Conservation (phyloP, 306 rosid genomes). For the Notholithocarpus densiflorus region DNA sequence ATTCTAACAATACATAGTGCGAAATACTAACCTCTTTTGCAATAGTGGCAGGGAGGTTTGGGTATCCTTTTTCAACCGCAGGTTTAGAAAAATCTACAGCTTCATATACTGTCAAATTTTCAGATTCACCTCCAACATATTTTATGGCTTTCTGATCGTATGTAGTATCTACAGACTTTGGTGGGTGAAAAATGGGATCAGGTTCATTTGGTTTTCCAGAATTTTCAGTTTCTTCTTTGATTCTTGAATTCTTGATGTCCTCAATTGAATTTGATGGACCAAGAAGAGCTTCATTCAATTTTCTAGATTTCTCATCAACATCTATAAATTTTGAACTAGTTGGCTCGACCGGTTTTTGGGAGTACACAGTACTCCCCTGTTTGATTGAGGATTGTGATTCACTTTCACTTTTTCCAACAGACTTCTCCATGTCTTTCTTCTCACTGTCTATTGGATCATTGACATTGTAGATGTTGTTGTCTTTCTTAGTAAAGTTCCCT, state of each 20-base stretch:
- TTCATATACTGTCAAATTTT: too few species aligned
- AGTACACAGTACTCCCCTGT: slow-evolving; percentile 10
- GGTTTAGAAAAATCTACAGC: too few species aligned
- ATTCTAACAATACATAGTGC: too few species aligned
- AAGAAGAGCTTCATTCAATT: slow-evolving; percentile 14
- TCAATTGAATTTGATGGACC: neutral
- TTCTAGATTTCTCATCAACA: slow-evolving; percentile 12
- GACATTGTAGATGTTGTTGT: neutral
- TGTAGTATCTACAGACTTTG: neutral
- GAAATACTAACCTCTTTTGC: slow-evolving; percentile 4
- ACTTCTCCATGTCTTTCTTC: slow-evolving; percentile 10
- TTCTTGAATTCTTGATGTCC: neutral
- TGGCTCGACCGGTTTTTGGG: neutral
- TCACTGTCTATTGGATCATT: slow-evolving; percentile 12
- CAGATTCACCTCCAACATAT: slow-evolving; percentile 2
- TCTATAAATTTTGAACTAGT: neutral
- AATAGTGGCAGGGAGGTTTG: too few species aligned
- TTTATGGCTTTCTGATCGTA: neutral
- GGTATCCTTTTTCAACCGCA: too few species aligned
- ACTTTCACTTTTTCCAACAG: slow-evolving; percentile 15
- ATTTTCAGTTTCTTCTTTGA: neutral
- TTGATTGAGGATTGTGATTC: neutral
- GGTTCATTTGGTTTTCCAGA: neutral
- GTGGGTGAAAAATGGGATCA: neutral
- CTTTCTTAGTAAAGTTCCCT: slow-evolving; percentile 20